These are phyloP conservation scores for Allium cepa DNA, from an alignment of 106 monocot genomes.

Conservation along the genomic window DNA sequence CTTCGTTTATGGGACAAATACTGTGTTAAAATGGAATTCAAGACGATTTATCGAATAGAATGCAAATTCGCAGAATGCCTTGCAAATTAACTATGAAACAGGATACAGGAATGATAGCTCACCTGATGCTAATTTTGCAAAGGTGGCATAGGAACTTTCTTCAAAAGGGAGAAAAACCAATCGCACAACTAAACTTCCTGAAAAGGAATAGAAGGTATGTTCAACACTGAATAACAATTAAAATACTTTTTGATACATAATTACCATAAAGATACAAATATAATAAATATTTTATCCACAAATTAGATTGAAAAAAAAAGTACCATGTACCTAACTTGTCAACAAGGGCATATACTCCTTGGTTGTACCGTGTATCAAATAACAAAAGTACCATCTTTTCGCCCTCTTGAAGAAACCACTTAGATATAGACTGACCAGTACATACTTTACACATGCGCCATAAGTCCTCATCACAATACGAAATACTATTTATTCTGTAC, in stretches of 20 bases:
- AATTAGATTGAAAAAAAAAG: neutral
- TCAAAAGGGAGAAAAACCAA: slow-evolving; percentile 93
- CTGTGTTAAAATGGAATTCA: too few species aligned
- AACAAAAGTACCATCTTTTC: slow-evolving; percentile 87
- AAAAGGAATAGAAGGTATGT: slow-evolving; percentile 7
- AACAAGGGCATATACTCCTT: slow-evolving; percentile 85
- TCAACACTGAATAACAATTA: neutral
- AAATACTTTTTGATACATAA: too few species aligned
- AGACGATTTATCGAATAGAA: too few species aligned
- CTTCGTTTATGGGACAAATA: too few species aligned
- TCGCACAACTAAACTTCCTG: slow-evolving; percentile 95
- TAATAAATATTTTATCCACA: too few species aligned
- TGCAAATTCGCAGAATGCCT: too few species aligned
- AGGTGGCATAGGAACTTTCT: slow-evolving; percentile 87
- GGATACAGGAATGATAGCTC: neutral
- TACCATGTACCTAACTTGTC: slow-evolving; percentile 74
- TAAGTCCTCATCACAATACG: slow-evolving; percentile 52
- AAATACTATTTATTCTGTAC: slow-evolving; percentile 34
- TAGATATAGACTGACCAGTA: slow-evolving; percentile 65
- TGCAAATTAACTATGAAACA: too few species aligned
- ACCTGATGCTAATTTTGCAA: slow-evolving; percentile 87
- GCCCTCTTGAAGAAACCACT: slow-evolving; percentile 90
- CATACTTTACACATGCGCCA: slow-evolving; percentile 57
- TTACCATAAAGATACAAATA: too few species aligned
- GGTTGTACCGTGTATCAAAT: slow-evolving; percentile 84